A percentile compares a stretch with the other conserved stretches of the same genome.
These are phyloP conservation scores for Solanum lycopersicoides DNA, from an alignment of 257 asterid genomes.

Conservation along the genomic window DNA sequence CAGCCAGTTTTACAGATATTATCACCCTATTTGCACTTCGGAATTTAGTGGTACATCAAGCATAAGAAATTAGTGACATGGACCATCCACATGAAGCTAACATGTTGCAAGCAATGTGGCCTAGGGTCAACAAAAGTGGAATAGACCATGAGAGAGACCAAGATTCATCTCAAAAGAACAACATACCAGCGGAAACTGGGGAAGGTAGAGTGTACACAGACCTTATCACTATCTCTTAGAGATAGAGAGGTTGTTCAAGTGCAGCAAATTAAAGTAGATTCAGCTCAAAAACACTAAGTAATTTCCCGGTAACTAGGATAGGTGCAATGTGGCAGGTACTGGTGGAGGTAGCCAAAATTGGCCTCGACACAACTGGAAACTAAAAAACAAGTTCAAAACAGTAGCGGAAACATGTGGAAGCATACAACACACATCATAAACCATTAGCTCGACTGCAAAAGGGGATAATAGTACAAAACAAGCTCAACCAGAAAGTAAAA, in stretches of 20 bases:
- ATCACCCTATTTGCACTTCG: background rate
- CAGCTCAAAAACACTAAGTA: background rate
- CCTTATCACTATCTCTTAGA: background rate
- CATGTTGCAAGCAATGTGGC: background rate
- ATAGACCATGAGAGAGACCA: background rate
- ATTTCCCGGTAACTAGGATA: background rate
- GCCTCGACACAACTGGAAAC: background rate
- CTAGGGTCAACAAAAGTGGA: background rate
- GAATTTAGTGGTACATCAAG: background rate
- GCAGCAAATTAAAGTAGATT: background rate
- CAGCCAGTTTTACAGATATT: background rate
- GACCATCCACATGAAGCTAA: background rate
- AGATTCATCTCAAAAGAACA: background rate
- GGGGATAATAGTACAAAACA: background rate
- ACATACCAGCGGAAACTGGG: background rate
- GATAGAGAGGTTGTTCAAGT: background rate
- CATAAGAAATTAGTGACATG: background rate
- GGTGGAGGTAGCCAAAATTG: background rate
- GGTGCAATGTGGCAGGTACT: background rate
- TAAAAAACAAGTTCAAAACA: background rate
- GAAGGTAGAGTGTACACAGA: background rate
- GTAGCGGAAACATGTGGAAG: background rate
- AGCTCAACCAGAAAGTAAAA: background rate
- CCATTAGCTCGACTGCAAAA: background rate
- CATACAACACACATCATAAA: background rate